These are phyloP conservation scores for Aegilops longissima DNA, from an alignment of 176 grass and related monocot genomes.

Conservation along the genomic window DNA sequence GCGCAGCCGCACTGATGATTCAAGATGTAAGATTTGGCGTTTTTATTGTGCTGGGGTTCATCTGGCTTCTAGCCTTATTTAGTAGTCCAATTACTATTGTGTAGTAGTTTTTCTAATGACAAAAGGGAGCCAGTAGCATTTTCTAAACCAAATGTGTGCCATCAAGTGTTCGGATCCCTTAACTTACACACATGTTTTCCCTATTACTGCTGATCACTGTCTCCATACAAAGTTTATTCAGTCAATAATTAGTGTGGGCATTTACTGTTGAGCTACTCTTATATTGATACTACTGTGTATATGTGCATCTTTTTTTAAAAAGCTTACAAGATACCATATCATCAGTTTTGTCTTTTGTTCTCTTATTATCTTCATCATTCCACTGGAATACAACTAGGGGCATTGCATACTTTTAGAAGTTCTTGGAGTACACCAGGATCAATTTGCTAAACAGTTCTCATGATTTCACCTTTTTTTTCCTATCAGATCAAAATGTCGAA, in stretches of 20 bases:
- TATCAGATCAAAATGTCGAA: slow-evolving; percentile 60
- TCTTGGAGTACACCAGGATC: background rate
- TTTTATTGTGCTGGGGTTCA: slow-evolving; percentile 5
- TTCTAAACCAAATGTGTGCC: background rate
- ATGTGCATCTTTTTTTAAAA: background rate
- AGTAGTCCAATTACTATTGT: background rate
- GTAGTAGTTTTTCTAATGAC: background rate
- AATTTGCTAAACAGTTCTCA: slow-evolving; percentile 15
- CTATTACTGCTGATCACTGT: background rate
- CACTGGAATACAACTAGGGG: background rate
- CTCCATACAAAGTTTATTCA: background rate
- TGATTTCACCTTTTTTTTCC: background rate
- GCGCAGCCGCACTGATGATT: slow-evolving; percentile 60
- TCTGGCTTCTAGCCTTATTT: slow-evolving; percentile 1
- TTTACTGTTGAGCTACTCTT: background rate
- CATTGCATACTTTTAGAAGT: background rate
- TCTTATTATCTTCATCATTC: slow-evolving; percentile 16
- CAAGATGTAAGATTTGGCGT: slow-evolving; percentile 47
- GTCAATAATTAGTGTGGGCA: background rate
- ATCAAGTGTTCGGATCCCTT: background rate
- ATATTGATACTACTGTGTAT: slow-evolving; percentile 13
- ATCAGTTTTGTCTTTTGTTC: slow-evolving; percentile 10
- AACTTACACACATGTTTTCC: background rate
- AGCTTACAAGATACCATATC: background rate
- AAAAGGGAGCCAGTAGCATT: background rate